These are phyloP conservation scores for Backusella westeae DNA, from an alignment of 192 early-diverging fungal genomes.

Conservation along the genomic window DNA sequence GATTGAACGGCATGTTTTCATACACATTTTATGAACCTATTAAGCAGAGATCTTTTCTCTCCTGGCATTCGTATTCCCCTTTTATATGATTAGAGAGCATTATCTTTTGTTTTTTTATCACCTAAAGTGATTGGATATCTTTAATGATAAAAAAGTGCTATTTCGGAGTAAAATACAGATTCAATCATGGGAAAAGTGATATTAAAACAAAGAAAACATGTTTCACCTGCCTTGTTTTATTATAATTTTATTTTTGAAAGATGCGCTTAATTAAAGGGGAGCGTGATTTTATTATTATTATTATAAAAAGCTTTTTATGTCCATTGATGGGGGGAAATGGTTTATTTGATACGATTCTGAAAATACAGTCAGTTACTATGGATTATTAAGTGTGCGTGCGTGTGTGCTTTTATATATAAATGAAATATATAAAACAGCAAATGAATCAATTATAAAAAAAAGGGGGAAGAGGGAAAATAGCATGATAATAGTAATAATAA, in stretches of 20 bases:
- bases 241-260: neutral
- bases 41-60: neutral
- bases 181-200: too few relatives aligned
- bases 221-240: neutral
- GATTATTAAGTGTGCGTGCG: neutral
- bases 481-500: neutral
- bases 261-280: neutral
- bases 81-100: neutral
- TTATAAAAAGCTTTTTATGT: neutral
- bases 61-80: neutral
- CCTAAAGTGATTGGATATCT: too few relatives aligned
- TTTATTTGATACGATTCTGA: neutral
- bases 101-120: too few relatives aligned
- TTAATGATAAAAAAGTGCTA: too few relatives aligned
- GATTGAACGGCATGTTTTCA: neutral
- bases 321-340: neutral
- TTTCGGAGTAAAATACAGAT: too few relatives aligned
- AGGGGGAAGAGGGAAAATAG: neutral
- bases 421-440: neutral
- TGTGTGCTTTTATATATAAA: neutral
- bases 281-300: neutral
- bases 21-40: neutral
- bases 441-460: neutral
- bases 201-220: neutral
- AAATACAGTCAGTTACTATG: neutral